Percentiles rank a stretch among this genome's conserved stretches.
phyloP scores from a whole-genome alignment of 2,329 filamentous ascomycete genomes.

The Cladosporium austrohemisphaericum region DNA sequence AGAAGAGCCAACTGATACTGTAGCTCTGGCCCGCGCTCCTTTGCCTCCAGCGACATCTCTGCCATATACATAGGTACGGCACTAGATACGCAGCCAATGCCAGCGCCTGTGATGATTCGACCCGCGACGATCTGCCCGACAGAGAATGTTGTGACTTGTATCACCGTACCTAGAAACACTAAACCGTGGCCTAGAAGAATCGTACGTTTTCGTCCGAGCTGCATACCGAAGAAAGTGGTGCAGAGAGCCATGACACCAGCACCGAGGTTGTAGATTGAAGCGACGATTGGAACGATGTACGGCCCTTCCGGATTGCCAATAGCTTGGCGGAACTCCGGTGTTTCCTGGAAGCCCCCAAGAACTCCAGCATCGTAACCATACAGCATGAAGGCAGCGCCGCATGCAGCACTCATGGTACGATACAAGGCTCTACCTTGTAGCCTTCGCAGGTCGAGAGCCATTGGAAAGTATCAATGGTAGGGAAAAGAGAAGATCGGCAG shows the following conservation, averaged over 20 bases:
- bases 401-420: constrained; percentile 29
- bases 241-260: constrained; percentile 23
- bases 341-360: constrained; percentile 16
- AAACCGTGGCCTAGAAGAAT: constrained; percentile 30
- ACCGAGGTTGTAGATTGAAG: constrained; percentile 25
- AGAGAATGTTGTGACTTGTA: constrained; percentile 30
- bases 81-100: constrained; percentile 29
- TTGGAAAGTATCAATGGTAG: too few species aligned
- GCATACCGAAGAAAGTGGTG: constrained; percentile 25
- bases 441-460: constrained; percentile 15
- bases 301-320: constrained; percentile 35
- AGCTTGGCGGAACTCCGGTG: constrained; percentile 33
- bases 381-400: constrained; percentile 25
- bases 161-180: constrained; percentile 28
- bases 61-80: constrained; percentile 32
- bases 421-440: constrained; percentile 28
- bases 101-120: constrained; percentile 29
- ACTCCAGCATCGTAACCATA: constrained; percentile 18
- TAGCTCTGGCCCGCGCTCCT: constrained; percentile 30
- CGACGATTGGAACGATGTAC: constrained; percentile 34
- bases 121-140: constrained; percentile 32
- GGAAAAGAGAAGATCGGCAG: too few species aligned
- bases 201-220: constrained; percentile 27
- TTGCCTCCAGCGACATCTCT: constrained; percentile 28
- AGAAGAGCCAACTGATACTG: constrained; percentile 26